Base-by-base conservation (phyloP, 2,329 filamentous ascomycete species). In the Trichophyton schoenleinii region DNA sequence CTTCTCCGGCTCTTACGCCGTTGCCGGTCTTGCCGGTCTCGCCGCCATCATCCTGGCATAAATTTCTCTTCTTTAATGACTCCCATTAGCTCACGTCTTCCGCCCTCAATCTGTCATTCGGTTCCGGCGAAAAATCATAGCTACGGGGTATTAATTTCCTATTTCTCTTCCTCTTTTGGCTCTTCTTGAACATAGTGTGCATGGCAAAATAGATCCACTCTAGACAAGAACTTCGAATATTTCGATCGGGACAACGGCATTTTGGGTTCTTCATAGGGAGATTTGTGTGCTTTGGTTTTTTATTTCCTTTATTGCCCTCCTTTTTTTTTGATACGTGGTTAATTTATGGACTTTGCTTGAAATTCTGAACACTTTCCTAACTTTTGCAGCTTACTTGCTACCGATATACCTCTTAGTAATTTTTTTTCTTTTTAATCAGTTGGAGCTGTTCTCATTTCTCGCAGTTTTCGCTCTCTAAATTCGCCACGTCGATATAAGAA, bases 31-130 rank as follows among this genome's bases (percentile, higher is more conserved):
- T 49, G 69, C 66, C 60, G 69, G 67, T 59, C 61, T 68, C 52
- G 69, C 62, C 60, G 70, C 67, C 62, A 42, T 70, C 58, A 62
- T 71, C 64, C 65, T 71, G 59, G 69, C 68, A 67, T 71, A 72
- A 65, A 67, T 67, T 66, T 57, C 48, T 60, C 55, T 64, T 63
- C 59, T 20, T 58, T 64, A 61, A 65, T 61, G 63, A 65, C 61
- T 62, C 63, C 60, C 49, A 57, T 22, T 53, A 60, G 52, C 49
- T 28, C 46, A 53, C 48, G 34, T 61, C 41, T 58, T 57, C 55
- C 59, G 61, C 42, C 52, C 58, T 61, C 55, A 42, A 63, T 41
- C 34, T 41, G 55, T 58, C 55, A 41, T 41, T 58, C 13, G 15
- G 49, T 58, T 38, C 55, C 9, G 55, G 55, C 55, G 55, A 53